phyloP scores from a whole-genome alignment of 208 protist species.

The Tritrichomonas foetus region DNA sequence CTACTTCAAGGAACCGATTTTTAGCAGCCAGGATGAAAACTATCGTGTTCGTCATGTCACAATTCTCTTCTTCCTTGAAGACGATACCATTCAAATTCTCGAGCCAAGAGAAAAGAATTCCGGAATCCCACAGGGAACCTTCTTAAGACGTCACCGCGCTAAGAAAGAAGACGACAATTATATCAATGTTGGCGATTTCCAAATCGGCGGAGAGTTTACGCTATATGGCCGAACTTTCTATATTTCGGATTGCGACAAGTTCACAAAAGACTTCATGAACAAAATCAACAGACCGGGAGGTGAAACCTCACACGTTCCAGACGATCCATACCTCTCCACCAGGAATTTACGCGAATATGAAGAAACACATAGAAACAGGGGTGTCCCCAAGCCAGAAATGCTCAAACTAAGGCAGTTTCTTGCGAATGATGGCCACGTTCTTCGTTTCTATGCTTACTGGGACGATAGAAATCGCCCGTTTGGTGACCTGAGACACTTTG shows the following conservation, averaged over 20 bases:
- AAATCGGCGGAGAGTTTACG: slow-evolving; percentile 68
- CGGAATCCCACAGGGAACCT: slow-evolving; percentile 77
- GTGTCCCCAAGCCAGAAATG: slow-evolving; percentile 47
- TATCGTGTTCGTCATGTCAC: slow-evolving; percentile 76
- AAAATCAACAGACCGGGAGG: slow-evolving; percentile 57
- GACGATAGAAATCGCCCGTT: slow-evolving; percentile 70
- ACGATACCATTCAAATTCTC: slow-evolving; percentile 80
- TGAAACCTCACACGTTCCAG: background rate
- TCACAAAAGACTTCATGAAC: slow-evolving; percentile 76
- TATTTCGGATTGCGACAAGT: slow-evolving; percentile 80
- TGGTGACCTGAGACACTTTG: slow-evolving; percentile 72
- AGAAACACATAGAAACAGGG: slow-evolving; percentile 51
- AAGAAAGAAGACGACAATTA: slow-evolving; percentile 65
- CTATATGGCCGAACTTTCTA: slow-evolving; percentile 76
- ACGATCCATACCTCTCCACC: slow-evolving; percentile 20
- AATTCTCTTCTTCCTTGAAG: slow-evolving; percentile 81
- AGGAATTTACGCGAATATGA: slow-evolving; percentile 38
- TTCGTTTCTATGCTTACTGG: slow-evolving; percentile 86
- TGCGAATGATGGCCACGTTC: slow-evolving; percentile 72
- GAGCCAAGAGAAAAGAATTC: slow-evolving; percentile 80
- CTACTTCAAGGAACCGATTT: slow-evolving; percentile 82
- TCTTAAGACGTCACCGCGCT: slow-evolving; percentile 66
- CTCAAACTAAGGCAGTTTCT: slow-evolving; percentile 61
- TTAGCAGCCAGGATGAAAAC: slow-evolving; percentile 73
- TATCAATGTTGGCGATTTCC: slow-evolving; percentile 73